phyloP scores from a whole-genome alignment of 2,329 filamentous ascomycete species.

The Parastagonospora avenae region DNA sequence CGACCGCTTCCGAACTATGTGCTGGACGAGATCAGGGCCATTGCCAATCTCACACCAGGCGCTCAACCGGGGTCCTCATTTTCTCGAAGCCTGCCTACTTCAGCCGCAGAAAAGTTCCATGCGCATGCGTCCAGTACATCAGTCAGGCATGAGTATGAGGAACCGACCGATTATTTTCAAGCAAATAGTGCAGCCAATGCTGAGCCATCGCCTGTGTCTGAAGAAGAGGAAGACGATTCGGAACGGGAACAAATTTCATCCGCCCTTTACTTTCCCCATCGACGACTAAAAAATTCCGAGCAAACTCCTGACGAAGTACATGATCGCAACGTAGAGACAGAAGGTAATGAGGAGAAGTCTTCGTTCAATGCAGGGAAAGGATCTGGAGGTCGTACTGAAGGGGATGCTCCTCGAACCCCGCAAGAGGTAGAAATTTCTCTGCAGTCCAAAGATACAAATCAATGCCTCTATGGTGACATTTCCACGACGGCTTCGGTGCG shows the following conservation, averaged over 20 bases:
- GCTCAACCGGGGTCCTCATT: conserved; percentile 53
- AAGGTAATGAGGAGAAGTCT: conserved; percentile 30
- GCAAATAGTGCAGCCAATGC: conserved; percentile 18
- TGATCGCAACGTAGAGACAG: conserved; percentile 31
- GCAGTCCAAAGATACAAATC: conserved; percentile 64
- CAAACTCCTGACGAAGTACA: conserved; percentile 32
- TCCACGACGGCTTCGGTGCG: conserved; percentile 47
- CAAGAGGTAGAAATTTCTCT: conserved; percentile 68
- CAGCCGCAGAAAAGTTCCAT: conserved; percentile 42
- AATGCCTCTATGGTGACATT: conserved; percentile 65
- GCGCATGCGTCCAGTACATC: conserved; percentile 20
- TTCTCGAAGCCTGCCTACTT: conserved; percentile 56
- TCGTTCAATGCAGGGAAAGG: conserved; percentile 35
- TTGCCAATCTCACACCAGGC: conserved; percentile 57
- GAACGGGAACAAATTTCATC: conserved; percentile 88
- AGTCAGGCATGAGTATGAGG: conserved; percentile 24
- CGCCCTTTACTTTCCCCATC: conserved; percentile 80
- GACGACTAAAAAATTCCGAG: conserved; percentile 56
- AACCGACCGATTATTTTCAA: conserved; percentile 39
- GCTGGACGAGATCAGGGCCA: conserved; percentile 62
- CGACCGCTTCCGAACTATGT: conserved; percentile 54
- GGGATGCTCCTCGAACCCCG: conserved; percentile 39
- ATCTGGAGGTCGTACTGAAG: conserved; percentile 33
- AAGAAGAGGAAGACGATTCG: conserved; percentile 64
- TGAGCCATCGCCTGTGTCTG: conserved; percentile 42